Conservation (phyloP, 805 yeast genomes). For the Starmerella etchellsii region DNA sequence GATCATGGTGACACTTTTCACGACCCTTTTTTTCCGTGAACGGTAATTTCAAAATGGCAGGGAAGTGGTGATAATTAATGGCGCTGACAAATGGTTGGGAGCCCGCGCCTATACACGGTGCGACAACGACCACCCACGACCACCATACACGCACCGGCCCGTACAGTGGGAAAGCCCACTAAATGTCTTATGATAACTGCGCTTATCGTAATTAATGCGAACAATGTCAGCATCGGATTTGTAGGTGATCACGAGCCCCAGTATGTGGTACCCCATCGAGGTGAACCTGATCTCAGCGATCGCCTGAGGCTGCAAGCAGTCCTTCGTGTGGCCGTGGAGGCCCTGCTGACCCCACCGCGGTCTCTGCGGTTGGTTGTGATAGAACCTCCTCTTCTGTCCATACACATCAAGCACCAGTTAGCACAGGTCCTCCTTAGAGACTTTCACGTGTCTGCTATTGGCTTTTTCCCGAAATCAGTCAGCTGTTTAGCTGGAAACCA, state of each 20-base stretch:
- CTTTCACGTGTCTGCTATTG: slow-evolving; percentile 14
- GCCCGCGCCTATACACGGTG: no score
- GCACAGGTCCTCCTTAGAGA: slow-evolving; percentile 15
- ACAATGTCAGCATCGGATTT: slow-evolving; percentile 12
- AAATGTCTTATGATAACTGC: slow-evolving; percentile 17
- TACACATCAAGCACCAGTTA: slow-evolving; percentile 9
- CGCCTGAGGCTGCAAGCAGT: slow-evolving; percentile 6
- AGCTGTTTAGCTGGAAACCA: slow-evolving; percentile 13
- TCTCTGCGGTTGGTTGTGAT: slow-evolving; percentile 13
- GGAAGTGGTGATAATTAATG: no score
- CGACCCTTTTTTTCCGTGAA: not conserved
- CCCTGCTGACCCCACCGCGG: slow-evolving; percentile 12
- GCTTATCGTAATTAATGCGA: slow-evolving; percentile 8
- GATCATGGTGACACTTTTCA: not conserved
- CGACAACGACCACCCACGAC: no score
- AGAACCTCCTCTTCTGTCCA: slow-evolving; percentile 20
- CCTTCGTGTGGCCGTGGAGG: slow-evolving; percentile 6
- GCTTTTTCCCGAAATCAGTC: slow-evolving; percentile 19
- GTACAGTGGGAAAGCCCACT: no score
- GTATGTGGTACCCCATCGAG: no score
- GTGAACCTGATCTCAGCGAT: not conserved
- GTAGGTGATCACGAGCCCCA: slow-evolving; percentile 5
- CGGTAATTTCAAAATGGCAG: not conserved
- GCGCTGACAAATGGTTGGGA: no score
- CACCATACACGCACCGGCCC: no score